Evolutionary conservation across 129 eudicot genomes (phyloP).

Genomic region (Artemisia annua): DNA sequence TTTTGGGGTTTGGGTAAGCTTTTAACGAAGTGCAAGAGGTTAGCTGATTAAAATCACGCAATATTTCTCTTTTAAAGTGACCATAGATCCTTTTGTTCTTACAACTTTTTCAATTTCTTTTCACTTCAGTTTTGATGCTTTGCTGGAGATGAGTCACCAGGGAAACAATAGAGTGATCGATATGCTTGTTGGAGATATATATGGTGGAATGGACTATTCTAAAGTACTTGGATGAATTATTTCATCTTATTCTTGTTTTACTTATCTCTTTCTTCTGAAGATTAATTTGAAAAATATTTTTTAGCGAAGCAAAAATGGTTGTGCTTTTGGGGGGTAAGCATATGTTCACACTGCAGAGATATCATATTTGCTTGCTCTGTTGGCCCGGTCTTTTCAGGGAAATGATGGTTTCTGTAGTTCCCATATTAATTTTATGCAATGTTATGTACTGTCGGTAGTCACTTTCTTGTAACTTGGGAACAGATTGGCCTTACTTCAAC

Average conservation of each 20-base stretch:
- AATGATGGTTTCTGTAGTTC: not conserved
- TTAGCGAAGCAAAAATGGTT: not conserved
- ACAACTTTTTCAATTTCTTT: slow-evolving; percentile 2
- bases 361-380: not conserved
- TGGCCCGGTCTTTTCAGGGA: not conserved
- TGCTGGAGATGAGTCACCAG: slow-evolving; percentile 81
- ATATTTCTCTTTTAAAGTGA: not conserved
- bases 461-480: slow-evolving; percentile 26
- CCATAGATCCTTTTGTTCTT: not conserved
- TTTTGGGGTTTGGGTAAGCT: slow-evolving; percentile 98
- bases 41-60: slow-evolving; percentile 6
- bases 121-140: slow-evolving; percentile 78
- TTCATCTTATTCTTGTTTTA: not conserved
- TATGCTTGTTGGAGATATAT: slow-evolving; percentile 99
- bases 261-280: slow-evolving; percentile 1
- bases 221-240: slow-evolving; percentile 52
- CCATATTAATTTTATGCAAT: not conserved
- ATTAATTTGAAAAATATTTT: not conserved
- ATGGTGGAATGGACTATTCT: slow-evolving; percentile 84
- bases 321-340: not conserved
- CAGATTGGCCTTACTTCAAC: slow-evolving; percentile 91
- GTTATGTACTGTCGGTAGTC: not conserved
- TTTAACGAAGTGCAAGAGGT: slow-evolving; percentile 91
- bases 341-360: not conserved
- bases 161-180: slow-evolving; percentile 93